Percentiles rank a stretch among this genome's conserved stretches.
phyloP scores from a whole-genome alignment of 257 asterid species.

The Craterostigma plantagineum region DNA sequence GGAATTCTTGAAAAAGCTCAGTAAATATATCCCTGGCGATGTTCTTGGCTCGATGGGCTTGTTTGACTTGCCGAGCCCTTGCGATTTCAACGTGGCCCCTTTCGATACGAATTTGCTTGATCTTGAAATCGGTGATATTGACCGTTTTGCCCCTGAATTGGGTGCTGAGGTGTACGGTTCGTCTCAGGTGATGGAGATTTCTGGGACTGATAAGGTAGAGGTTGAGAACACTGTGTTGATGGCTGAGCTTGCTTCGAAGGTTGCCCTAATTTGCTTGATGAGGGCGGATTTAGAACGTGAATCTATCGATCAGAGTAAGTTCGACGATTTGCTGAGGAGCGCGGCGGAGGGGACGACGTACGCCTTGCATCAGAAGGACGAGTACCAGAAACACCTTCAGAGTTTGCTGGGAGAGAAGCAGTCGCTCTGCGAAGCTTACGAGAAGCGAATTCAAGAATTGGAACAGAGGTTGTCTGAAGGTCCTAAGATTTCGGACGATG shows the following conservation, averaged over 20 bases:
- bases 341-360: too few species aligned
- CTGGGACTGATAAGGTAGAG: slow-evolving; percentile 90
- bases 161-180: slow-evolving; percentile 40
- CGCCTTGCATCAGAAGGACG: slow-evolving; percentile 64
- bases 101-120: slow-evolving; percentile 68
- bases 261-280: slow-evolving; percentile 60
- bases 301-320: slow-evolving; percentile 39
- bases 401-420: slow-evolving; percentile 53
- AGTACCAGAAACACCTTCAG: slow-evolving; percentile 60
- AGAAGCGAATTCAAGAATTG: slow-evolving; percentile 75
- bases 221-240: slow-evolving; percentile 86
- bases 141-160: slow-evolving; percentile 80
- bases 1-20: slow-evolving; percentile 55
- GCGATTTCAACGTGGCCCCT: slow-evolving; percentile 74
- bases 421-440: slow-evolving; percentile 68
- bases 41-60: slow-evolving; percentile 74
- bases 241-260: slow-evolving; percentile 94
- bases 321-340: slow-evolving; percentile 43
- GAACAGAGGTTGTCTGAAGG: slow-evolving; percentile 81
- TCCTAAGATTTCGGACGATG: slow-evolving; percentile 22
- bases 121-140: slow-evolving; percentile 57
- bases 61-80: slow-evolving; percentile 64
- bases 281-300: slow-evolving; percentile 45
- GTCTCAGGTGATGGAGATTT: slow-evolving; percentile 71
- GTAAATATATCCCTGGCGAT: slow-evolving; percentile 68